phyloP scores from a whole-genome alignment of 164 flowering plant species.

The Magnolia sinica region DNA sequence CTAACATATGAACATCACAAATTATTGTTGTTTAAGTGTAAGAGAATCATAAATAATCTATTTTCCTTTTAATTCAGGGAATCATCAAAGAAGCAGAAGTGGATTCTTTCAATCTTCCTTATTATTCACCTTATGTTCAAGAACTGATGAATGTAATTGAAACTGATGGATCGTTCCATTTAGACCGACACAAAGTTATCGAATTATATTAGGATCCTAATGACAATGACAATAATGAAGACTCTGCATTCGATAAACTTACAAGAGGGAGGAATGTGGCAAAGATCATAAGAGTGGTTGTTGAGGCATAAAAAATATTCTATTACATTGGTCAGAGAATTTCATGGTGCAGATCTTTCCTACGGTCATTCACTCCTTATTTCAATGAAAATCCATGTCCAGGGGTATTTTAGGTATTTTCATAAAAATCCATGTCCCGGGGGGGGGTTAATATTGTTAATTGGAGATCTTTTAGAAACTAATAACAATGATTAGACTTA shows the following conservation, averaged over 20 bases:
- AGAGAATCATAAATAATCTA: too few species aligned
- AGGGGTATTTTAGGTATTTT: too few species aligned
- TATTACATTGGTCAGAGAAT: too few species aligned
- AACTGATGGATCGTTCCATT: constrained; percentile 43
- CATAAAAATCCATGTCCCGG: too few species aligned
- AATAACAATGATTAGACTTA: neutral
- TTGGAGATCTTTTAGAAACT: neutral
- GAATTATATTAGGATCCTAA: constrained; percentile 26
- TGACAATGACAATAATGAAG: neutral
- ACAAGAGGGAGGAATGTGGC: constrained; percentile 18
- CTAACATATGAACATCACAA: too few species aligned
- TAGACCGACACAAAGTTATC: constrained; percentile 30
- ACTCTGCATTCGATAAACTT: neutral
- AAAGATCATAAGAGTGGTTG: constrained; percentile 38
- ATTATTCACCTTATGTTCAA: constrained; percentile 35
- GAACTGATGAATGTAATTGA: constrained; percentile 34
- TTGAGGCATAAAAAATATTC: too few species aligned
- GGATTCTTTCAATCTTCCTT: constrained; percentile 49
- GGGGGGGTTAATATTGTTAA: neutral
- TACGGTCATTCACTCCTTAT: too few species aligned
- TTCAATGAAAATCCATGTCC: too few species aligned
- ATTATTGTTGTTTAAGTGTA: too few species aligned
- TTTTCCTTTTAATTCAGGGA: constrained; percentile 30
- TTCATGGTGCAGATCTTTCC: too few species aligned
- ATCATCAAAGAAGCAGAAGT: constrained; percentile 36